These are phyloP conservation scores for Fragaria vesca DNA, from an alignment of 306 rosid genomes.

Conservation along the genomic window DNA sequence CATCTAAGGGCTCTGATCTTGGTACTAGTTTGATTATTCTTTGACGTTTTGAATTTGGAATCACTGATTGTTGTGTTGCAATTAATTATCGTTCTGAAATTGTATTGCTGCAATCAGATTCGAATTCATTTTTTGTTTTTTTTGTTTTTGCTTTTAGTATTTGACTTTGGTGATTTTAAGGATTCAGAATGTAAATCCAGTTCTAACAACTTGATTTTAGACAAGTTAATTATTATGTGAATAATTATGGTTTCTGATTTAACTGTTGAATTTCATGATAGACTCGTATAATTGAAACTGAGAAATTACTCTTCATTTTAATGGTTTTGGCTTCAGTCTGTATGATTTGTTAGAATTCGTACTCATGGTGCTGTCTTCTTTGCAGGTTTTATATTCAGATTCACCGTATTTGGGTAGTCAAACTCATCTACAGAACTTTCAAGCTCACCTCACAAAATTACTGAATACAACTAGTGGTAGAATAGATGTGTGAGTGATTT, in stretches of 20 bases:
- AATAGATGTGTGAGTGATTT: constrained; percentile 3
- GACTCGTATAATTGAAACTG: background rate
- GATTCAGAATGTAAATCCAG: background rate
- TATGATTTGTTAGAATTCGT: background rate
- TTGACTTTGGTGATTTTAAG: background rate
- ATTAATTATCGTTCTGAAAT: background rate
- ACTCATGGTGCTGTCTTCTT: background rate
- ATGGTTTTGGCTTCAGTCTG: background rate
- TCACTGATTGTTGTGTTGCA: background rate
- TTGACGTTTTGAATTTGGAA: background rate
- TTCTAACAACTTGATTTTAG: background rate
- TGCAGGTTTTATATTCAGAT: background rate
- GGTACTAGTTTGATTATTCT: background rate
- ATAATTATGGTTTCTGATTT: no score
- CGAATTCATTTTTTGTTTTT: background rate
- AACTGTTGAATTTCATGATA: background rate
- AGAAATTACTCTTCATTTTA: background rate
- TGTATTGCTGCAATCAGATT: background rate
- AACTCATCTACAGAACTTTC: background rate
- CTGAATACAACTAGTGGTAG: background rate
- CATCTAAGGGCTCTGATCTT: background rate
- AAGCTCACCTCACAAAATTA: background rate
- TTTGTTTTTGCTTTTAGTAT: background rate
- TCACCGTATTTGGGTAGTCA: background rate
- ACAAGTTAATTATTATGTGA: no score